Base-by-base conservation (phyloP, 2,329 filamentous ascomycete species). In the Cercospora canescens region DNA sequence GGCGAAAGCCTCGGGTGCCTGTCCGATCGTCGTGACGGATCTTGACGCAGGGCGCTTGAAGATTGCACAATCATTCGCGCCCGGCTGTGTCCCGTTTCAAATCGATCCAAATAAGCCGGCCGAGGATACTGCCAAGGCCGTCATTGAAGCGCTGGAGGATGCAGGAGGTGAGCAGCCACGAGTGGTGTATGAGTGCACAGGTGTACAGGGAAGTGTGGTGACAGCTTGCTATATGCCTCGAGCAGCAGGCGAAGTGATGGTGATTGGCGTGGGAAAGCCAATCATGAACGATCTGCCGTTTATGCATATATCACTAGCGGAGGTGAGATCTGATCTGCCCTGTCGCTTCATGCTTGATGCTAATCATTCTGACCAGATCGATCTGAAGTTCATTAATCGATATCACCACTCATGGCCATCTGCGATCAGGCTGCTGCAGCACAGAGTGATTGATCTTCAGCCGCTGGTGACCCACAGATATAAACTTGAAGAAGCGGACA, bases 1-100 rank as follows among this genome's bases (percentile, higher is more conserved):
- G 0, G 87, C 87, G 1, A 81, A 85, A 35, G 88, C 88, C 0
- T 88, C 86, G 0, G 88, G 88, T 0, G 94, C 94, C 0, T 86
- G 85, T 66, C 94, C 89, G 75, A 85, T 97, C 6, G 88, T 96
- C 26, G 88, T 88, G 6, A 93, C 96, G 39, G 94, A 97, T 81
- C 93, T 98, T 71, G 89, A 96, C 68, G 86, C 89, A 71, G 81
- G 85, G 69, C 88, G 94, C 78, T 83, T 97, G 67, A 87, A 91
- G 65, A 95, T 97, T 75, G 94, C 94, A 14, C 83, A 82, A 73
- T 80, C 81, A 30, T 94, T 92, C 73, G 86, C 87, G 1, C 75
- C 74, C 9, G 71, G 69, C 1, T 72, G 70, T 52, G 62, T 70
- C 1, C 72, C 75, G 1, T 74, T 73, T 41, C 69, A 71, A 48